Evolutionary conservation across 2,329 filamentous ascomycete species (phyloP).

Genomic region (Cylindrodendrum hubeiense): DNA sequence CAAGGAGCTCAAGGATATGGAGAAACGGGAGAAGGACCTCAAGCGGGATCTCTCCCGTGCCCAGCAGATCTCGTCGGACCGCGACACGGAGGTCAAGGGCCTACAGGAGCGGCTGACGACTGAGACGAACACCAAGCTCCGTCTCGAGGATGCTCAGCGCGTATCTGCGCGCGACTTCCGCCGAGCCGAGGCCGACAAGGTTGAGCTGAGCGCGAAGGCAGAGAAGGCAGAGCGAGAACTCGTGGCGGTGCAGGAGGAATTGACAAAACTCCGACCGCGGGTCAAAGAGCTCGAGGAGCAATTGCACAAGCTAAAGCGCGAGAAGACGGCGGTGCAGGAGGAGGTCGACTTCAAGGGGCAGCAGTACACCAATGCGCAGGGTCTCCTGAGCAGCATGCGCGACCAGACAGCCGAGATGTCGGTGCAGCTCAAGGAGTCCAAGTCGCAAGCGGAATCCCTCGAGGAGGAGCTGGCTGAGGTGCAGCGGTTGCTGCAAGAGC

Average conservation of each 20-base stretch:
- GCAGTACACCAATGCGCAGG: constrained; percentile 88
- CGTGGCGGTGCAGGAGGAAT: constrained; percentile 77
- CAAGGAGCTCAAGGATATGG: constrained; percentile 78
- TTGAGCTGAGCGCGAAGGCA: constrained; percentile 78
- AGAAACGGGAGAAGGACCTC: constrained; percentile 85
- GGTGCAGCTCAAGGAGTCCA: constrained; percentile 91
- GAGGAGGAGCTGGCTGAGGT: constrained; percentile 94
- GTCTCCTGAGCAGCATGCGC: constrained; percentile 89
- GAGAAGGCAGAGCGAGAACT: constrained; percentile 81
- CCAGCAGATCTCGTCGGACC: constrained; percentile 78
- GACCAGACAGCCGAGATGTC: constrained; percentile 91
- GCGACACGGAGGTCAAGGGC: constrained; percentile 81
- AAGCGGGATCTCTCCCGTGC: constrained; percentile 78
- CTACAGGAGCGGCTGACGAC: constrained; percentile 83
- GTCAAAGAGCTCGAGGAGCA: constrained; percentile 80
- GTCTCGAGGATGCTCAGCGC: constrained; percentile 83
- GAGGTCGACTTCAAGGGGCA: constrained; percentile 87
- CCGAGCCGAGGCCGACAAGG: constrained; percentile 81
- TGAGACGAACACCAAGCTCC: constrained; percentile 78
- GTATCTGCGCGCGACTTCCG: constrained; percentile 82
- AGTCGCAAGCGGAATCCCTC: constrained; percentile 83
- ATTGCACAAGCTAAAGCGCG: constrained; percentile 74
- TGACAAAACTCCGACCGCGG: constrained; percentile 72
- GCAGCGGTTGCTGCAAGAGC: constrained; percentile 86
- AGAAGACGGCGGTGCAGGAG: constrained; percentile 77